Evolutionary conservation across 2,329 filamentous ascomycete genomes (phyloP).

Genomic region (Lasiodiplodia citricola): DNA sequence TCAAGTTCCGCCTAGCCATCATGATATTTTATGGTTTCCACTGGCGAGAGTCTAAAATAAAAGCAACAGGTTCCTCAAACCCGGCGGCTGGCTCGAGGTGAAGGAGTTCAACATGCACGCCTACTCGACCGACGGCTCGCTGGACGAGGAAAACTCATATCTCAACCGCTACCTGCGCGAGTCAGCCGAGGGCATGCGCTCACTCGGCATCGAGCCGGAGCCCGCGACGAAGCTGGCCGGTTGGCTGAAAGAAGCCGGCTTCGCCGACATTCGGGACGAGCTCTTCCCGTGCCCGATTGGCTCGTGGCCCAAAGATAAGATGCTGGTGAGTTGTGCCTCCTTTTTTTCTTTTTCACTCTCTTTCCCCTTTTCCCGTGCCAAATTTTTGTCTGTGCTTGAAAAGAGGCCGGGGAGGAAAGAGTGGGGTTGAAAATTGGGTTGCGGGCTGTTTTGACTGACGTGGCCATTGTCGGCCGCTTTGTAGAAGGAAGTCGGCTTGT

Average conservation of each 20-base stretch:
- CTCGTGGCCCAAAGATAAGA: slow-evolving; percentile 34
- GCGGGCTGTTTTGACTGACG: no score
- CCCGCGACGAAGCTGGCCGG: slow-evolving; percentile 32
- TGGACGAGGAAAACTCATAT: slow-evolving; percentile 27
- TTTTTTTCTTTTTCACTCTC: background rate
- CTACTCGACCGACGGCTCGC: slow-evolving; percentile 41
- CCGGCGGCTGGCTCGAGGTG: slow-evolving; percentile 42
- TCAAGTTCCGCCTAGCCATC: background rate
- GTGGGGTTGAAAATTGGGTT: no score
- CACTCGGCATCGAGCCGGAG: slow-evolving; percentile 12
- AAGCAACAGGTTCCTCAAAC: slow-evolving; percentile 37
- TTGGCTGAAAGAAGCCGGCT: slow-evolving; percentile 35
- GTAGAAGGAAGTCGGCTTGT: slow-evolving; percentile 37
- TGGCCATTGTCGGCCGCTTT: background rate
- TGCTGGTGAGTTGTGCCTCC: background rate
- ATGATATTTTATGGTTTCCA: no score
- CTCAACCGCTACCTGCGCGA: slow-evolving; percentile 5
- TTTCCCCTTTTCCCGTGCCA: background rate
- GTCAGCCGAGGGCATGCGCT: background rate
- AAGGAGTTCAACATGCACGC: slow-evolving; percentile 35
- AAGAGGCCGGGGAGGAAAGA: no score
- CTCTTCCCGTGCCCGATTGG: slow-evolving; percentile 37
- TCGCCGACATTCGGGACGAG: slow-evolving; percentile 37
- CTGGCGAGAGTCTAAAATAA: slow-evolving; percentile 51
- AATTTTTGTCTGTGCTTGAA: no score